Evolutionary conservation across 805 yeast species (phyloP).

Genomic region (Suhomyces xylopsoci): DNA sequence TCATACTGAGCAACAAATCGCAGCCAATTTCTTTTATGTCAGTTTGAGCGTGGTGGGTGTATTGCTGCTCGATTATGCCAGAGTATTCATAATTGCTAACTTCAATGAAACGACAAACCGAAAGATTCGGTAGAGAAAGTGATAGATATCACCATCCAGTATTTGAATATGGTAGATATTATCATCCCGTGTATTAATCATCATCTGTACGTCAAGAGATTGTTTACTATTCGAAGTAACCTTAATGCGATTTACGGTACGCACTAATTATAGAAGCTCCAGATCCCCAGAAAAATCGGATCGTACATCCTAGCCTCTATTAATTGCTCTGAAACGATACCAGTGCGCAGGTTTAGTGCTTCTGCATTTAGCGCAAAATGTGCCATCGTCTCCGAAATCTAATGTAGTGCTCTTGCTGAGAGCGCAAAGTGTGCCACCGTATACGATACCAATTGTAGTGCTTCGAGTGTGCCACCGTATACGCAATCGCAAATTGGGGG

Average conservation of each 20-base stretch:
- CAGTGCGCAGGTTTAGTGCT: not conserved
- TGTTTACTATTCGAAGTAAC: not conserved
- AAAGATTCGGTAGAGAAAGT: not conserved
- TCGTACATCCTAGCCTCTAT: not conserved
- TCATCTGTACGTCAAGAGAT: not conserved
- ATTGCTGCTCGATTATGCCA: not conserved
- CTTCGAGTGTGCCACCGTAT: no score
- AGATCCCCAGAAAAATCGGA: not conserved
- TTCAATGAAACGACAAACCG: not conserved
- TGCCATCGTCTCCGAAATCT: not conserved
- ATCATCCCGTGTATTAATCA: not conserved
- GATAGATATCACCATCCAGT: not conserved
- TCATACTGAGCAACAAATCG: not conserved
- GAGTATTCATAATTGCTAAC: not conserved
- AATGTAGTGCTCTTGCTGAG: no score
- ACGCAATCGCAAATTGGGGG: not conserved
- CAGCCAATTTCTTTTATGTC: not conserved
- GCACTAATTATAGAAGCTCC: not conserved
- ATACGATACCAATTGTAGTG: no score
- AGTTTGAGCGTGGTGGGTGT: not conserved
- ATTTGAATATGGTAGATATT: not conserved
- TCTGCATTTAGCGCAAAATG: not conserved
- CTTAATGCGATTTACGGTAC: not conserved
- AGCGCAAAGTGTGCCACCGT: not conserved
- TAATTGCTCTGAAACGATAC: not conserved